Percentiles rank a stretch among this genome's conserved stretches.
Conservation (phyloP, 208 protist genomes). For the Polymyxa betae region DNA sequence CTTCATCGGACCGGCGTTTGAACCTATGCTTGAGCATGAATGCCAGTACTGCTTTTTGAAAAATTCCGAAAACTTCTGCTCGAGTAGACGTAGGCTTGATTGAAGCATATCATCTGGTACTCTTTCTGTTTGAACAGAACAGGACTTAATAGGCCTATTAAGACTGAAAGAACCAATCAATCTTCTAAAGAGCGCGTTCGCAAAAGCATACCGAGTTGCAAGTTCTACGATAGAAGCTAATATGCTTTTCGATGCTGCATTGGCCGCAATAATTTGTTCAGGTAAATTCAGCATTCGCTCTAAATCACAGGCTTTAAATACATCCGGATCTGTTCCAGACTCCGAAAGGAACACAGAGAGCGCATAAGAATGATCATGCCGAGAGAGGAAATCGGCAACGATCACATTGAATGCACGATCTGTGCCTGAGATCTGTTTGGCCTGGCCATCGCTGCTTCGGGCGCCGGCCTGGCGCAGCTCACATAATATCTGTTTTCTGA, state of each 20-base stretch:
- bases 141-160: not conserved
- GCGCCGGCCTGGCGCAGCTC: not conserved
- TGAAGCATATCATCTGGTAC: not conserved
- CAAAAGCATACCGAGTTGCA: not conserved
- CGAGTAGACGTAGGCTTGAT: not conserved
- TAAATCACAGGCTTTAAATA: not conserved
- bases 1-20: not conserved
- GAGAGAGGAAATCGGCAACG: conserved; percentile 9
- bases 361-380: conserved; percentile 16
- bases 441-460: not conserved
- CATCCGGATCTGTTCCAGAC: conserved; percentile 23
- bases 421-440: not conserved
- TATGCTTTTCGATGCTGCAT: not conserved
- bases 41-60: not conserved
- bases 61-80: not conserved
- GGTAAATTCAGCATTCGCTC: not conserved
- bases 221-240: not conserved
- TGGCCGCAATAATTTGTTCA: not conserved
- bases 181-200: too few species aligned
- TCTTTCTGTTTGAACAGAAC: conserved; percentile 31
- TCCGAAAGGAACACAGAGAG: conserved; percentile 34
- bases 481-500: not conserved
- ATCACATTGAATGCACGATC: not conserved
- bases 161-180: not conserved
- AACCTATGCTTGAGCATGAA: not conserved